Base-by-base conservation (phyloP, 306 rosid species). In the Amphicarpaea edgeworthii region DNA sequence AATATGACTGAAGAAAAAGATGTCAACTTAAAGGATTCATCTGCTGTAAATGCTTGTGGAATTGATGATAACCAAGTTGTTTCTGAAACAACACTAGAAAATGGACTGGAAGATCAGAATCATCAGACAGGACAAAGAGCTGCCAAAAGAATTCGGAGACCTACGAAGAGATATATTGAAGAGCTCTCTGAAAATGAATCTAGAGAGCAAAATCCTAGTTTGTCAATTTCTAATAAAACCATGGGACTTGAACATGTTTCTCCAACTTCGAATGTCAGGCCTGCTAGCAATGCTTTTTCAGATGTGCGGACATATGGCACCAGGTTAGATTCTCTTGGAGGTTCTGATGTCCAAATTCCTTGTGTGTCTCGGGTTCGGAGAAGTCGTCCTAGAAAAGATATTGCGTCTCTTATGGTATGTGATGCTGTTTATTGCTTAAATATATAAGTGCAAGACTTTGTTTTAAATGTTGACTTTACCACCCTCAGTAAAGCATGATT, bases 111-210 rank as follows among this genome's bases (percentile, higher is more conserved):
- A 34, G 77, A 66, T 79, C 89, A 84, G 82, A 86, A 84, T 83
- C 81, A 75, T 55, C 85, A 61, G 21, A 32, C 55, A 23, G 90
- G 86, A 55, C 81, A 90, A 77, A 88, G 85, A 84, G 93, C 84
- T 81, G 92, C 73, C 3, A 95, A 95, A 88, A 90, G 99, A 85
- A 75, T 92, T 40, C 86, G 99, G 60, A 95, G 87, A 87, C 99
- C 99, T 70, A 95, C 99, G 6, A 92, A 73, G 85, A 85, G 99
- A 87, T 95, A 95, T 79, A 95, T 95, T 84, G 99, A 95, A 90
- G 99, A 95, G 79, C 92, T 90, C 73, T 92, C 99, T 62, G 96
- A 90, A 86, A 86, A 46, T 73, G 97, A 92, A 77, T 85, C 85
- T 42, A 84, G 86, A 88, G 97, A 92, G 66, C 66, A 21, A 70